phyloP scores from a whole-genome alignment of 2,329 filamentous ascomycete genomes.

The Apiospora arundinis region DNA sequence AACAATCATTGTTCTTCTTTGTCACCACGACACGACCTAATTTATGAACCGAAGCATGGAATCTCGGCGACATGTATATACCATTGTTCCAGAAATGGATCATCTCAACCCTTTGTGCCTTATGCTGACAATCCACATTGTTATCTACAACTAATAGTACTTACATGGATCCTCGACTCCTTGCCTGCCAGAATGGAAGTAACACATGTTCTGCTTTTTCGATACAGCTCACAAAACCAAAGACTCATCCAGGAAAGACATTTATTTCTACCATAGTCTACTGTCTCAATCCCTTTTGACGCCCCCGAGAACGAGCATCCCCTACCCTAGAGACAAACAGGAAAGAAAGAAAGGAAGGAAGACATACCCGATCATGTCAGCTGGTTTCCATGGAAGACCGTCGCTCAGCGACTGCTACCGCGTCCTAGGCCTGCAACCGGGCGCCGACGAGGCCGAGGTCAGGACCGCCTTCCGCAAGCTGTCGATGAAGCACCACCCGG shows the following conservation, averaged over 20 bases:
- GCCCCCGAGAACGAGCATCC: too few relatives aligned
- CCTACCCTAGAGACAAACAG: too few relatives aligned
- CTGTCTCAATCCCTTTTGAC: too few relatives aligned
- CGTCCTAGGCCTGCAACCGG: background rate
- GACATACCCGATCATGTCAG: background rate
- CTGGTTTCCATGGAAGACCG: background rate
- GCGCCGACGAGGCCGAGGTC: background rate
- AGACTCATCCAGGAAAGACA: background rate
- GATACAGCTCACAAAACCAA: too few relatives aligned
- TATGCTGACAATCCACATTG: background rate
- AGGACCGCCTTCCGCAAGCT: background rate
- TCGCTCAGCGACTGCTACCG: background rate
- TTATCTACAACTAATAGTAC: background rate
- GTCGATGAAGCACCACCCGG: background rate
- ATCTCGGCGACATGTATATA: background rate
- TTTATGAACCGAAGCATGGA: too few relatives aligned
- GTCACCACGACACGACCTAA: too few relatives aligned
- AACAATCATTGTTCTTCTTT: background rate
- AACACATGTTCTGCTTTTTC: too few relatives aligned
- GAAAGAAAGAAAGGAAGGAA: background rate
- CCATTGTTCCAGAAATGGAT: background rate
- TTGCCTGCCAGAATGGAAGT: too few relatives aligned
- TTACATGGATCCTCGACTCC: background rate
- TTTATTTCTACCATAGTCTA: too few relatives aligned
- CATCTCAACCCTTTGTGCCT: background rate